Conservation (phyloP, 805 yeast genomes). For the Teunomyces funiuensis region DNA sequence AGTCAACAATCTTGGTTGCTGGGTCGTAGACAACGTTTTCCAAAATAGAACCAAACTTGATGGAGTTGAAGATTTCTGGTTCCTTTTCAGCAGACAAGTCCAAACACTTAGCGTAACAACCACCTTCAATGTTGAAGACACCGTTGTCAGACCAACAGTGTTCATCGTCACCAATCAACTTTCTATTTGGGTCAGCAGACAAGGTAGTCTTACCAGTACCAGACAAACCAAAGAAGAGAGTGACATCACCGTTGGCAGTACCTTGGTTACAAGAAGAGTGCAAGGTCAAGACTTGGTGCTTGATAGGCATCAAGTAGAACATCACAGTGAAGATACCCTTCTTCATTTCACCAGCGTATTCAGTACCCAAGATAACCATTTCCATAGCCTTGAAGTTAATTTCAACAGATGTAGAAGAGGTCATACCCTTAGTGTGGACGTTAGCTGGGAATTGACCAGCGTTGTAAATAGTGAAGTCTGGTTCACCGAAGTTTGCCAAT, state of each 20-base stretch:
- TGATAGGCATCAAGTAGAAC: conserved; percentile 98
- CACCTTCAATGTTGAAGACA: conserved; percentile 99
- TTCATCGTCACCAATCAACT: conserved; percentile 96
- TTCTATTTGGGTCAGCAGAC: conserved; percentile 93
- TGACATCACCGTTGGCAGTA: conserved; percentile 73
- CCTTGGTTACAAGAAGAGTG: conserved; percentile 97
- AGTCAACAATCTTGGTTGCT: conserved; percentile 77
- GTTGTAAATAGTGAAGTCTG: conserved; percentile 96
- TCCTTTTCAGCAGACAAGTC: conserved; percentile 88
- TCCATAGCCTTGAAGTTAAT: conserved; percentile 97
- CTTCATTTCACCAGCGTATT: conserved; percentile 99
- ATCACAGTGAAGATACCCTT: conserved; percentile 98
- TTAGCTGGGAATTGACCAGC: conserved; percentile 99
- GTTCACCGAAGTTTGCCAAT: conserved; percentile 87
- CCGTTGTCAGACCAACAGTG: conserved; percentile 99
- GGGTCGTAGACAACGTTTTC: conserved; percentile 92
- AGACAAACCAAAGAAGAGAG: conserved; percentile 92
- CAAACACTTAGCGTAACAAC: conserved; percentile 97
- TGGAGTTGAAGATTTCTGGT: conserved; percentile 96
- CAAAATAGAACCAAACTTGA: conserved; percentile 89
- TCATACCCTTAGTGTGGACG: conserved; percentile 94
- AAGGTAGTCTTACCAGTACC: conserved; percentile 99
- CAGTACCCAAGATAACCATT: conserved; percentile 98
- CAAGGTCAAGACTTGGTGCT: conserved; percentile 84
- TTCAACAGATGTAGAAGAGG: conserved; percentile 92